These are phyloP conservation scores for Phaeotremella skinneri DNA, from an alignment of 768 basidiomycete genomes.

Conservation along the genomic window DNA sequence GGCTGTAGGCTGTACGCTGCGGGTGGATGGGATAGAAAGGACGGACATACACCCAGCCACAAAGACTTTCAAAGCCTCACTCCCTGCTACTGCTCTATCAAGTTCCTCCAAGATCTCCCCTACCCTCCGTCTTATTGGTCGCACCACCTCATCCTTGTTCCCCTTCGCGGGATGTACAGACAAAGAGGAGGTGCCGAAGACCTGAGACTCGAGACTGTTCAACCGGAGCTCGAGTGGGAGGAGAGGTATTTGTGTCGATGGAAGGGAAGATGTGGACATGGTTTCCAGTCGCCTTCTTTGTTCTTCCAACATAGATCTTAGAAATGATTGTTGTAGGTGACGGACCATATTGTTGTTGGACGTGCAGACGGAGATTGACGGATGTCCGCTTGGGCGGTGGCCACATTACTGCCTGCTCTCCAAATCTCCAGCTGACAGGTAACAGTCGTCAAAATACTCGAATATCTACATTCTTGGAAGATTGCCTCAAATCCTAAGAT, in stretches of 20 bases:
- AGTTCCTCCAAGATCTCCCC: conserved; percentile 26
- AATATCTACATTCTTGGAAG: too few relatives aligned
- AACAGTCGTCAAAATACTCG: too few relatives aligned
- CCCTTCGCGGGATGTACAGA: not conserved
- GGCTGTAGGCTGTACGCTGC: too few relatives aligned
- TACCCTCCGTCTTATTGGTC: conserved; percentile 10
- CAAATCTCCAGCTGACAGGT: too few relatives aligned
- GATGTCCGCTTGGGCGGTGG: too few relatives aligned
- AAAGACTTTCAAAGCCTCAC: conserved; percentile 35
- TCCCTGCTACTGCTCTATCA: conserved; percentile 20
- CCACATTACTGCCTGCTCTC: too few relatives aligned
- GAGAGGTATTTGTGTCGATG: conserved; percentile 7
- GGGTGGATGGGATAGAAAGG: not conserved
- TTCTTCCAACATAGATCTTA: too few relatives aligned
- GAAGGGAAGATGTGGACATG: not conserved
- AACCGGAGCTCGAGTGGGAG: conserved; percentile 38
- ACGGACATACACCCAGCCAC: conserved; percentile 36
- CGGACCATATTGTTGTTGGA: too few relatives aligned
- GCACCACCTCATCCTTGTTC: not conserved
- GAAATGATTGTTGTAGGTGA: too few relatives aligned
- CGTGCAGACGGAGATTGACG: too few relatives aligned
- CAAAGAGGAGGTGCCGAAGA: conserved; percentile 19
- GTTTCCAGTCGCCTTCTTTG: not conserved
- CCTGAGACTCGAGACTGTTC: conserved; percentile 32
- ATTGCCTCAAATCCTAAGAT: too few relatives aligned